Evolutionary conservation across 345 rosid species (phyloP), one percentile per base, ranked within the genome.

Genomic region (Eutrema heterophyllum): DNA sequence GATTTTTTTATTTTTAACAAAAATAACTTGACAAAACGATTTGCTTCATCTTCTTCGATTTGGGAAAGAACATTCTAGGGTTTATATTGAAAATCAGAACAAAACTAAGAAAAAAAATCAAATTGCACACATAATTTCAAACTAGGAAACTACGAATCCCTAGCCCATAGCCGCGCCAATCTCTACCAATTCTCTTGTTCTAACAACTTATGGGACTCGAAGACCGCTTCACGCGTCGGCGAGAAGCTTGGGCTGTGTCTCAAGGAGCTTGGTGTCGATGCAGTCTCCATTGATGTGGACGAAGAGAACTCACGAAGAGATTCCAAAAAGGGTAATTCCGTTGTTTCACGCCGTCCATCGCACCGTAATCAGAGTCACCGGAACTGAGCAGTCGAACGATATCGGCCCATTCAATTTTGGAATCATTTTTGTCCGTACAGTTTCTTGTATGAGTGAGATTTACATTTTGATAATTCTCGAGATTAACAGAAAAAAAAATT

Each of bases 311-410:
- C 96, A 1, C 79, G 97, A 49, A n/a, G n/a, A n/a, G n/a, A n/a
- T n/a, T n/a, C n/a, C n/a, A n/a, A n/a, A n/a, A n/a, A n/a, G n/a
- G n/a, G n/a, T n/a, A n/a, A n/a, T 81, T 74, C 93, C 90, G 2
- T 81, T 93, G 71, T 85, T 93, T 24, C 89, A 87, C 27, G 90
- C 98, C 41, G 91, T 93, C n/a, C 86, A 85, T 36, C 90, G 93
- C 39, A 86, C 76, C 18, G 97, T 97, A 7, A 81, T 93, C 29
- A 65, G 65, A 35, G 87, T 90, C 45, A 90, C 78, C 11, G 98
- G 96, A 1, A 88, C 82, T 4, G 97, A 93, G 14, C 81, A 59
- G 38, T 66, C 90, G 70, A 81, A 30, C 3, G 79, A 78, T 35
- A 67, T 84, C 24, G 79, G 87, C 5, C 72, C 79, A 8, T 11